phyloP scores from a whole-genome alignment of 179 eudicot genomes.

The Nepenthes alata region DNA sequence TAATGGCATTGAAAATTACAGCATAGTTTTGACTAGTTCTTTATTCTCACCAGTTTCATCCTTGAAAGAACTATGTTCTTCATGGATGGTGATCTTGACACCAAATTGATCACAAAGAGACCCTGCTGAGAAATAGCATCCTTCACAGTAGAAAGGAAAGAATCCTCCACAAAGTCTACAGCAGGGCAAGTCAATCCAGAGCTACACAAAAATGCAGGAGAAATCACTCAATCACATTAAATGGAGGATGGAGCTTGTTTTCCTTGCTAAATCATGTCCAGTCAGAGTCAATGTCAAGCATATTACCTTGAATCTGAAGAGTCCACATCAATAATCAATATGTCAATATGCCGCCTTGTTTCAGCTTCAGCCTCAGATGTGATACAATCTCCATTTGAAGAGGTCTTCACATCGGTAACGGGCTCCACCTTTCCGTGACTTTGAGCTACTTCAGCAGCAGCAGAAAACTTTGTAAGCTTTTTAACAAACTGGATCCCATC shows the following conservation, averaged over 20 bases:
- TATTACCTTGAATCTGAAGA: constrained; percentile 73
- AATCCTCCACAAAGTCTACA: constrained; percentile 65
- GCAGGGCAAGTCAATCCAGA: constrained; percentile 94
- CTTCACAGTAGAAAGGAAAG: constrained; percentile 48
- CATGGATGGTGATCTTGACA: constrained; percentile 69
- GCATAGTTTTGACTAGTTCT: background rate
- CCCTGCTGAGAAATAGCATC: constrained; percentile 67
- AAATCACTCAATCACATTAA: background rate
- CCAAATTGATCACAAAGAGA: constrained; percentile 75
- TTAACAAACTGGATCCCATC: constrained; percentile 70
- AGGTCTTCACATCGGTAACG: constrained; percentile 6
- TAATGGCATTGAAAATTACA: no score
- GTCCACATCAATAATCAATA: constrained; percentile 81
- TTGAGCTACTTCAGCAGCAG: constrained; percentile 12
- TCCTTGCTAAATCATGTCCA: background rate
- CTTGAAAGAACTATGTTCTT: constrained; percentile 57
- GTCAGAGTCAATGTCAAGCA: background rate
- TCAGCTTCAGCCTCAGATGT: constrained; percentile 11
- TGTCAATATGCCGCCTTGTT: constrained; percentile 24
- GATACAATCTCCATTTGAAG: constrained; percentile 15
- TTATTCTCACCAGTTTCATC: constrained; percentile 56
- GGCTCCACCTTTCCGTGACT: constrained; percentile 7
- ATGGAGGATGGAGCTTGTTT: background rate
- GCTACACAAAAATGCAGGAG: constrained; percentile 29
- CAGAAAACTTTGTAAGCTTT: constrained; percentile 20